Percentiles rank a stretch among this genome's conserved stretches.
Conservation (phyloP, 495 filamentous ascomycete species). For the Rostrohypoxylon terebratum region DNA sequence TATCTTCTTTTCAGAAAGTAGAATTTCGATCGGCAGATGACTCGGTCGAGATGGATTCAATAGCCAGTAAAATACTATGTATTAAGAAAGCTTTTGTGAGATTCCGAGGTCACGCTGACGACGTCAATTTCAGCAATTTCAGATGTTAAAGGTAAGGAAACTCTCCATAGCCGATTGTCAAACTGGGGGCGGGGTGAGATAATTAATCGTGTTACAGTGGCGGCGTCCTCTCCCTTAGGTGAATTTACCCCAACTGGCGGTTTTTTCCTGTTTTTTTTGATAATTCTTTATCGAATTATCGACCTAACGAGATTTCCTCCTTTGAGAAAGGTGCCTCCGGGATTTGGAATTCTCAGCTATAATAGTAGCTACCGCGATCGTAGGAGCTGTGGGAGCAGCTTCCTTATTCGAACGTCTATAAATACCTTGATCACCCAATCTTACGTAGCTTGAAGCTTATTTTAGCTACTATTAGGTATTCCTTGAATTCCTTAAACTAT, state of each 20-base stretch:
- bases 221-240: slow-evolving; percentile 19
- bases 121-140: background rate
- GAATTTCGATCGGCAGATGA: slow-evolving; percentile 16
- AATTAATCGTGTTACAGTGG: slow-evolving; percentile 35
- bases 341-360: background rate
- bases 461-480: slow-evolving; percentile 3
- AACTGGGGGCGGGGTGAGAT: slow-evolving; percentile 31
- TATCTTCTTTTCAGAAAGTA: slow-evolving; percentile 8
- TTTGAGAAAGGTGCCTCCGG: background rate
- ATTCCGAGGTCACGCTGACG: slow-evolving; percentile 7
- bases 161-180: slow-evolving; percentile 1
- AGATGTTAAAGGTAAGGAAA: slow-evolving; percentile 11
- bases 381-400: slow-evolving; percentile 1
- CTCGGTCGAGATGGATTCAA: background rate
- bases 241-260: slow-evolving; percentile 9
- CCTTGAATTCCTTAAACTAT: background rate
- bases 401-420: slow-evolving; percentile 13
- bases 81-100: slow-evolving; percentile 11
- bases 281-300: slow-evolving; percentile 2
- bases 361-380: background rate
- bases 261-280: too few species aligned
- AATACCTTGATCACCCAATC: background rate
- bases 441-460: background rate
- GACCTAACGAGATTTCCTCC: slow-evolving; percentile 5
- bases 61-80: background rate